phyloP scores from a whole-genome alignment of 1,139 yeast species.

The Pichia sp. region DNA sequence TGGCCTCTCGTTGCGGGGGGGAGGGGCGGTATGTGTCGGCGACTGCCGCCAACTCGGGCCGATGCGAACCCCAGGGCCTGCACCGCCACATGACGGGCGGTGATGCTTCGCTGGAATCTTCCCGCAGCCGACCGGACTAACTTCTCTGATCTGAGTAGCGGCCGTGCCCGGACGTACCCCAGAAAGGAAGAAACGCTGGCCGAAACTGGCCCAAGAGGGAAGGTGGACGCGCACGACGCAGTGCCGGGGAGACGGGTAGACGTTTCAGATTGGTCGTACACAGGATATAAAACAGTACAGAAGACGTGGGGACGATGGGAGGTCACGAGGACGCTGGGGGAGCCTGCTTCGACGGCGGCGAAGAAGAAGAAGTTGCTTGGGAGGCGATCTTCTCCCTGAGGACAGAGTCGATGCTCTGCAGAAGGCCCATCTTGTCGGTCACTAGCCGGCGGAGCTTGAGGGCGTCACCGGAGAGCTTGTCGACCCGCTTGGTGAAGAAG shows the following conservation, averaged over 20 bases:
- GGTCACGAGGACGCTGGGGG: not conserved
- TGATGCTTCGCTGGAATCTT: not conserved
- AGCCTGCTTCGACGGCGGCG: not conserved
- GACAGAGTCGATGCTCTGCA: constrained; percentile 51
- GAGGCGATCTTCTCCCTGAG: constrained; percentile 36
- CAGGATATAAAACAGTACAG: not conserved
- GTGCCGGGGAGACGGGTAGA: not conserved
- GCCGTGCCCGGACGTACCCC: not conserved
- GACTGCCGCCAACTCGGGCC: not conserved
- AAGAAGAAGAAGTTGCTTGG: constrained; percentile 8
- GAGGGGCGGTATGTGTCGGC: not conserved
- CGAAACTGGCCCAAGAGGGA: not conserved
- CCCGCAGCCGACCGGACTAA: not conserved
- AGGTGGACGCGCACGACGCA: not conserved
- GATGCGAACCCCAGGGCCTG: not conserved
- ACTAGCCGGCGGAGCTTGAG: constrained; percentile 71
- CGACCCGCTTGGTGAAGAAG: constrained; percentile 72
- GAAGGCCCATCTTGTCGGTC: constrained; percentile 53
- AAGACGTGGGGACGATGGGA: not conserved
- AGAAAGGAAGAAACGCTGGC: not conserved
- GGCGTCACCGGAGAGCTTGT: constrained; percentile 68
- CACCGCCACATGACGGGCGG: not conserved
- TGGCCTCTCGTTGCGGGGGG: not conserved
- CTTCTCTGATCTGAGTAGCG: not conserved
- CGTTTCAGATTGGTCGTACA: not conserved